phyloP scores from a whole-genome alignment of 306 rosid genomes.

The Prunus davidiana region DNA sequence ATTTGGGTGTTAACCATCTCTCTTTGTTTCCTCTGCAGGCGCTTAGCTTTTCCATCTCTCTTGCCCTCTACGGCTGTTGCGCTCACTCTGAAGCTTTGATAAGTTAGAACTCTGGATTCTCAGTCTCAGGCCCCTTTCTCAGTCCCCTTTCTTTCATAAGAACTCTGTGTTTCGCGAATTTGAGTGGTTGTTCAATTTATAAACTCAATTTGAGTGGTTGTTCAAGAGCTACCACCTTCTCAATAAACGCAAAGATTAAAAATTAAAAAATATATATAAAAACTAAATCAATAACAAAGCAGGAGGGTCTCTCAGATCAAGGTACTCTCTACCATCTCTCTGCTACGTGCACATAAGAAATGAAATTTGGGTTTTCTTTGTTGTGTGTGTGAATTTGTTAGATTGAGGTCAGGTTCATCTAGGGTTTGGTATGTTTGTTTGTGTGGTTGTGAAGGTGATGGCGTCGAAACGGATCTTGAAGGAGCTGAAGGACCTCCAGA shows the following conservation, averaged over 20 bases:
- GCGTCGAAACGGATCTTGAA: slow-evolving; percentile 66
- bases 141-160: no score
- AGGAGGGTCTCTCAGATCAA: slow-evolving; percentile 3
- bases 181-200: no score
- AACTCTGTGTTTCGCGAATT: no score
- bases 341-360: neutral
- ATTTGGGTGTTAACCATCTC: no score
- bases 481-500: slow-evolving; percentile 70
- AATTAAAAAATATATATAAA: neutral
- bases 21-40: no score
- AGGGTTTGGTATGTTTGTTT: slow-evolving; percentile 5
- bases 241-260: neutral
- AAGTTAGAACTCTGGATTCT: no score
- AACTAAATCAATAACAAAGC: neutral
- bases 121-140: no score
- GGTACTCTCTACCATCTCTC: neutral
- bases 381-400: neutral
- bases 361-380: neutral
- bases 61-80: no score
- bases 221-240: neutral
- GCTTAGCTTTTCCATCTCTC: no score
- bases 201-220: neutral
- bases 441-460: slow-evolving; percentile 27
- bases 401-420: neutral
- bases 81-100: no score